Conservation (phyloP, 352 stramenopile species). For the Phytophthora megakarya region DNA sequence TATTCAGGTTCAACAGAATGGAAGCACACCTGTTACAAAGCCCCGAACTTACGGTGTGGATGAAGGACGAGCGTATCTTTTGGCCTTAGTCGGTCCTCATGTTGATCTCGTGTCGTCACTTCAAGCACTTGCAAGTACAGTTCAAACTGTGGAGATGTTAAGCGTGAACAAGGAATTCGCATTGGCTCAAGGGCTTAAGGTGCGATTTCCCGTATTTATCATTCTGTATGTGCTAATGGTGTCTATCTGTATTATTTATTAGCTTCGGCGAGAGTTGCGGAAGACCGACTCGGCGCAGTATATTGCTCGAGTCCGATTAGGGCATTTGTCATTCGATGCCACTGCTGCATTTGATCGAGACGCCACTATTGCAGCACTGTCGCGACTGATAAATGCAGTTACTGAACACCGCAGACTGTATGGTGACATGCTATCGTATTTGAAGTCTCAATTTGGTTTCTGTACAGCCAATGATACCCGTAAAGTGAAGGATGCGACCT, state of each 20-base stretch:
- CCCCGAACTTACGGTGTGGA: conserved; percentile 27
- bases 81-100: conserved; percentile 54
- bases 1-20: conserved; percentile 11
- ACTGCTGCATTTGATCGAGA: conserved; percentile 42
- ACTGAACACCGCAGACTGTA: conserved; percentile 51
- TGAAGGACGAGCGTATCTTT: conserved; percentile 52
- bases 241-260: conserved; percentile 19
- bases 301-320: conserved; percentile 41
- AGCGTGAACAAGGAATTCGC: conserved; percentile 71
- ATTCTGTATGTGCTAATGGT: neutral
- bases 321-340: conserved; percentile 47
- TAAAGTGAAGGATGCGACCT: conserved; percentile 48
- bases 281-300: conserved; percentile 22
- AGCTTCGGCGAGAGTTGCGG: conserved; percentile 58
- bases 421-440: conserved; percentile 43
- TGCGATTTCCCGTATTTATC: conserved; percentile 20
- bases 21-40: conserved; percentile 8
- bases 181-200: conserved; percentile 55
- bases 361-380: conserved; percentile 53
- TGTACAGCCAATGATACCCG: conserved; percentile 42
- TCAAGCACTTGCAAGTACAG: conserved; percentile 41
- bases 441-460: conserved; percentile 53
- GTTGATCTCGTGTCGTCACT: conserved; percentile 67
- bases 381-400: conserved; percentile 43
- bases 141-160: conserved; percentile 45